Evolutionary conservation across 306 rosid genomes (phyloP).

Genomic region (Prunus fruticosa): DNA sequence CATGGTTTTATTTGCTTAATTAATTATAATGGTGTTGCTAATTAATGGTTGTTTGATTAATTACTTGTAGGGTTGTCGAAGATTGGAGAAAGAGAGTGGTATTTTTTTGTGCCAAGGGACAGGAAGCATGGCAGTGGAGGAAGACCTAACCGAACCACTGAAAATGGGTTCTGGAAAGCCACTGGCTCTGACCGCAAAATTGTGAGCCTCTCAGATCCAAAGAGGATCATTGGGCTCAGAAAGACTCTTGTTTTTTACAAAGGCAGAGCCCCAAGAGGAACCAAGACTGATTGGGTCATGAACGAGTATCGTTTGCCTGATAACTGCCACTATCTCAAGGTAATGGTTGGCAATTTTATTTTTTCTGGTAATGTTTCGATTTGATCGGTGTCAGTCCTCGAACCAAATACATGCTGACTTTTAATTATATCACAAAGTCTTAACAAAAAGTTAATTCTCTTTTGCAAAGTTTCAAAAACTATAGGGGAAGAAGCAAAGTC

Average conservation of each 20-base stretch:
- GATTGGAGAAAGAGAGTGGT: conserved; percentile 97
- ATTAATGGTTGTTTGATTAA: not conserved
- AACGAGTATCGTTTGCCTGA: conserved; percentile 94
- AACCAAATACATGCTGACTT: too few species aligned
- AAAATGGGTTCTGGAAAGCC: conserved; percentile 93
- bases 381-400: too few species aligned
- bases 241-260: conserved; percentile 88
- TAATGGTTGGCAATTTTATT: conserved; percentile 9
- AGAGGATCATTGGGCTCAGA: conserved; percentile 71
- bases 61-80: conserved; percentile 51
- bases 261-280: conserved; percentile 87
- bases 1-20: not conserved
- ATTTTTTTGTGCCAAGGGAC: conserved; percentile 97
- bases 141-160: conserved; percentile 91
- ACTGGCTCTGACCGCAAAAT: conserved; percentile 90
- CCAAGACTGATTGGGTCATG: conserved; percentile 97
- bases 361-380: too few species aligned
- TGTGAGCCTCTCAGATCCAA: conserved; percentile 57
- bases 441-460: not conserved
- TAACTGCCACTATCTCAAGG: conserved; percentile 56
- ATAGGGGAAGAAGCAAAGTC: too few species aligned
- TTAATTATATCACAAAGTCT: not conserved
- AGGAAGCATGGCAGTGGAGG: conserved; percentile 84
- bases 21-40: not conserved
- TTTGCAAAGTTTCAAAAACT: too few species aligned